Base-by-base conservation (phyloP, 768 basidiomycete species). In the Tulasnella sp. region DNA sequence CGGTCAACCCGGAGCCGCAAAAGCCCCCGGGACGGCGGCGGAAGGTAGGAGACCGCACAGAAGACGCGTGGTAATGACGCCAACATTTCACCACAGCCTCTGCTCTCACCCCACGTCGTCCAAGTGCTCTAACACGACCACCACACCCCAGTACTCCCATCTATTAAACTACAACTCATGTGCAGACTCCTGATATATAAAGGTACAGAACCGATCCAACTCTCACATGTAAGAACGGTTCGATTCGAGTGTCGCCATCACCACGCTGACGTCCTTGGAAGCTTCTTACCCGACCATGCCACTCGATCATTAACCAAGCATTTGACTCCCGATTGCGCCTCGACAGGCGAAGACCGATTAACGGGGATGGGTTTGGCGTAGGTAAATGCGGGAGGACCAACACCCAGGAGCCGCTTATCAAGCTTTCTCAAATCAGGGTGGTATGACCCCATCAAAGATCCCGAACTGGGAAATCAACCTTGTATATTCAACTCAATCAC, bases 291-390 rank as follows among this genome's bases (percentile, higher is more conserved):
- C 88, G 93, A 71, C 97, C 97, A 73, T 91, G 92, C 79, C 97
- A 98, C 85, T 95, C 93, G 3, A 98, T 98, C 85, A 98, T 96
- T 83, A 97, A 97, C 83, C 95, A 98, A 85, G 95, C 97, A 0
- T 96, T 95, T 82, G 97, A 98, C 85, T 96, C 95, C 29, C 89
- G 96, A 10, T 87, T 99, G 42, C 90, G 97, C 26, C 83, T 95
- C 74, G 94, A 95, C 82, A 88, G 86, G 80, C 87, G 94, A 77
- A 85, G 93, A 79, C 94, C 94, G n/a, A 94, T 95, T 84, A 95
- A 95, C 81, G 94, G 94, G 11, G 96, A 98, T 83, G 97, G 97
- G 0, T 99, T 99, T 83, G 97, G 97, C 39, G 95, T 99, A 23
- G 93, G 93, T 94, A 80, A 79, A 91, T 44, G 40, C 29, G 10